Base-by-base conservation (phyloP, 78 protist genomes). In the Pelomyxa schiedti region DNA sequence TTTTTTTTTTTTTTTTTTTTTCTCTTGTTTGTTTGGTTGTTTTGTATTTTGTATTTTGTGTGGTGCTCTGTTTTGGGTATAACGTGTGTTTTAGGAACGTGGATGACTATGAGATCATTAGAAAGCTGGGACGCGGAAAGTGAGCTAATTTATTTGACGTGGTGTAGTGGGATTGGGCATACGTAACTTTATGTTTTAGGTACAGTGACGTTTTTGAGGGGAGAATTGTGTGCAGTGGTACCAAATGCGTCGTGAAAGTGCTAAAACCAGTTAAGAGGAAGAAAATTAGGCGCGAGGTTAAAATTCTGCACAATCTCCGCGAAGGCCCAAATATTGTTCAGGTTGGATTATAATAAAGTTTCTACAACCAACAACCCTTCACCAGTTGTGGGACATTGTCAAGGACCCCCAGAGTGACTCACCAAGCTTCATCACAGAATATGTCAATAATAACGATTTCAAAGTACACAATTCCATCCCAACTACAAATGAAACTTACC, bases 161-260 rank as follows among this genome's bases (percentile, higher is more conserved):
- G n/a, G n/a, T n/a, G n/a, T n/a, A n/a, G n/a, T n/a, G n/a, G n/a
- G n/a, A n/a, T n/a, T n/a, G n/a, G n/a, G n/a, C n/a, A n/a, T n/a
- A n/a, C n/a, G n/a, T n/a, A n/a, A n/a, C n/a, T n/a, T n/a, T n/a
- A n/a, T n/a, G n/a, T n/a, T n/a, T 99, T n/a, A 98, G 97, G 89
- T 98, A 97, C 82, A 74, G 91, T 40, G 99, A 98, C 65, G 99
- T 98, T 4, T 98, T 98, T 66, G 92, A 86, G 65, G 99, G 99
- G 9, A 43, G 84, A 26, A 79, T 90, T 58, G 42, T 72, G 8
- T 8, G 36, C 42, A 81, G 47, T 6, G 76, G 76, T 37, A 47
- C 52, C 22, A 74, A 65, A 9, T 73, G 83, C 26, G 91, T 94
- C 6, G 80, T 94, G 7, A 94, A 94, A 69, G 42, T 82, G n/a